A percentile compares a stretch with the other conserved stretches of the same genome.
These are phyloP conservation scores for Candida broadrunensis DNA, from an alignment of 805 yeast genomes.

Conservation along the genomic window DNA sequence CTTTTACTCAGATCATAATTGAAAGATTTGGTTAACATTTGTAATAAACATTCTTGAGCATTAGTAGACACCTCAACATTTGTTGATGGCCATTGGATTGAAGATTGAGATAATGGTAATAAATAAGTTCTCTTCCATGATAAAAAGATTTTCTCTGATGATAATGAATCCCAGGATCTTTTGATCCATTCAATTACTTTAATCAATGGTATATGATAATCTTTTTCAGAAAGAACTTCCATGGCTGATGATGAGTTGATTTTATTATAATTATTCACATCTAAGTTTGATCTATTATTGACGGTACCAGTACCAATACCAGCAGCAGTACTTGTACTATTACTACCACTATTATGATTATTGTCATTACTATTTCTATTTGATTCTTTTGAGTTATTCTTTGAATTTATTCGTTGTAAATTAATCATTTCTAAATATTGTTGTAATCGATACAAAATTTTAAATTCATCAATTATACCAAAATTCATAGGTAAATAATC, in stretches of 20 bases:
- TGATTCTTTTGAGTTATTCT: not conserved
- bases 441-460: constrained; percentile 53
- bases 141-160: constrained; percentile 26
- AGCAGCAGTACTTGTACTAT: no score
- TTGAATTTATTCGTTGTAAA: constrained; percentile 21
- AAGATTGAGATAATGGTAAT: constrained; percentile 16
- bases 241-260: constrained; percentile 2
- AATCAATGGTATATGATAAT: constrained; percentile 48
- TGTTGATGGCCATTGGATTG: constrained; percentile 26
- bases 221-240: constrained; percentile 35
- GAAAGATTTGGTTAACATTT: constrained; percentile 8
- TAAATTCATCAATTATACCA: constrained; percentile 63
- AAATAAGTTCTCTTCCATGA: constrained; percentile 37
- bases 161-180: constrained; percentile 49
- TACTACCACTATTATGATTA: not conserved
- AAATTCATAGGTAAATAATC: constrained; percentile 60
- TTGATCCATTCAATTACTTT: constrained; percentile 59
- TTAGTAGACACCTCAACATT: constrained; percentile 6
- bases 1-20: constrained; percentile 19
- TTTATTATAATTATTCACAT: not conserved
- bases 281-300: not conserved
- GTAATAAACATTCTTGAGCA: constrained; percentile 11
- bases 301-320: no score
- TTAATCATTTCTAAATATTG: constrained; percentile 50
- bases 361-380: not conserved